These are phyloP conservation scores for Penicillium digitatum DNA, from an alignment of 2,329 filamentous ascomycete species.

Conservation along the genomic window DNA sequence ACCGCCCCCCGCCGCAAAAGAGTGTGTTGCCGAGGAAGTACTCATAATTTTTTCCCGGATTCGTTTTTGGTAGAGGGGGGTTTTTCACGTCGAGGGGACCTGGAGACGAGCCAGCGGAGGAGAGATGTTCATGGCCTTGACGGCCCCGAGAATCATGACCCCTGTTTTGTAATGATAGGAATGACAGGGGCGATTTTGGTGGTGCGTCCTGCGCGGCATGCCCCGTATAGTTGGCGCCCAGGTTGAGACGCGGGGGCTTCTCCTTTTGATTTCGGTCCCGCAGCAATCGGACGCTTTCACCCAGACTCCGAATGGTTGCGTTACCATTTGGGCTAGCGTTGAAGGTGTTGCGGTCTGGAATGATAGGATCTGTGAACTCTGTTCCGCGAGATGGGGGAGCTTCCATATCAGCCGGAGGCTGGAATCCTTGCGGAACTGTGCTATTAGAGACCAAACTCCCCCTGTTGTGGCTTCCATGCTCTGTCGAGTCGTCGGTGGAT, in stretches of 20 bases:
- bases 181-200: conserved; percentile 69
- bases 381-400: conserved; percentile 72
- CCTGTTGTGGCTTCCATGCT: conserved; percentile 50
- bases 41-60: conserved; percentile 72
- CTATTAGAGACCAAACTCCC: conserved; percentile 58
- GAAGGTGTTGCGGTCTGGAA: conserved; percentile 65
- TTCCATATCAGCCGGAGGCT: conserved; percentile 45
- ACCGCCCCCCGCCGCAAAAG: conserved; percentile 79
- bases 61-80: conserved; percentile 29
- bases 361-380: conserved; percentile 71
- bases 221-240: conserved; percentile 59
- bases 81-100: conserved; percentile 53
- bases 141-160: conserved; percentile 63
- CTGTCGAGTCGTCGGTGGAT: conserved; percentile 43
- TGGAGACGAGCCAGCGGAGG: conserved; percentile 73
- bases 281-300: conserved; percentile 75
- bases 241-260: conserved; percentile 49
- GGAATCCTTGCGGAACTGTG: conserved; percentile 40
- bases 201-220: conserved; percentile 55
- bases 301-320: conserved; percentile 59
- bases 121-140: conserved; percentile 79
- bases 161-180: conserved; percentile 61
- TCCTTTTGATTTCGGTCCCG: conserved; percentile 50
- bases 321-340: conserved; percentile 68
- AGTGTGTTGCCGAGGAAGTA: conserved; percentile 92